Evolutionary conservation across 163 green algal species (phyloP), one percentile per base, ranked within the genome.

Genomic region (Scenedesmus sp.): DNA sequence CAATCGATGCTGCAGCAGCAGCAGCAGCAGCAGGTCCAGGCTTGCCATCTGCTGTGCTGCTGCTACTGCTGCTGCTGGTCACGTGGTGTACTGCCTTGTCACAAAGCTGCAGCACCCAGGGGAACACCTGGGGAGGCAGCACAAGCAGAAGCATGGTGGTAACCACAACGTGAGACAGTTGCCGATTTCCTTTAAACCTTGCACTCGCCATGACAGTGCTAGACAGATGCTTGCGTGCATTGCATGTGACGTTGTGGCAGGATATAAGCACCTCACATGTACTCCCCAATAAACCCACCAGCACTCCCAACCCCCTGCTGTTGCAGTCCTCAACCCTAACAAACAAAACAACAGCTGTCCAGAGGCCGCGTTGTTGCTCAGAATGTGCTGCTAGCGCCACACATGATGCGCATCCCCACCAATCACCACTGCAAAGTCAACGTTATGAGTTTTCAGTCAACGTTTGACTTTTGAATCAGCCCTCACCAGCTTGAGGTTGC

Each of bases 401-500:
- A 70, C 62, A 70, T 46, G 34, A 46, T 46, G 34, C 34, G 34
- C 34, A 46, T 46, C 34, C 34, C 34, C 34, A 46, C 34, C 34
- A 46, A 46, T 46, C 34, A 46, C 34, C 34, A 46, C 34, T 46
- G 34, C 34, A 46, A 46, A 46, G 34, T 46, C 34, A 46, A 46
- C 34, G 34, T 46, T 46, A 46, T 46, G 34, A 46, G 34, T 46
- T 46, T 46, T 46, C 34, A 46, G 34, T 46, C 34, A 46, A 46
- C 34, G 34, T 15, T 70, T 70, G 10, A 70, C 10, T 15, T 70
- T 12, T 70, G 62, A 70, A 12, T 20, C 62, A 70, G 6, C 56
- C 55, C 84, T 16, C 54, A 92, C 89, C 89, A 89, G 66, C 66
- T 93, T 93, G 34, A 93, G 20, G 84, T 90, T 93, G 23, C 60